Evolutionary conservation across 495 filamentous ascomycete genomes (phyloP).

Genomic region (Trichoderma virens): DNA sequence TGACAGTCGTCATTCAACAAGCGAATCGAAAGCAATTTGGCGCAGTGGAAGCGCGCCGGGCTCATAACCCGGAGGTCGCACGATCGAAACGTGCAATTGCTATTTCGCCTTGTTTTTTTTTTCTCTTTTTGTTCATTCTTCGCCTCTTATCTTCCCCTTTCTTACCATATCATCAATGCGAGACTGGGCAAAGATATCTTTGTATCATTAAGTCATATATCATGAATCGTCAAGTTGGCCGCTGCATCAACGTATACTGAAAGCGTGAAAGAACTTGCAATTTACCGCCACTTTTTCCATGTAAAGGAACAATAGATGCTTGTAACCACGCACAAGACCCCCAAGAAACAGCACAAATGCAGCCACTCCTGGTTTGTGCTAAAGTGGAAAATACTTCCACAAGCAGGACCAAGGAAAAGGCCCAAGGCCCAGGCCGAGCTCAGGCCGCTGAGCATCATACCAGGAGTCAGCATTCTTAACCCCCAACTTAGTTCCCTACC

Average conservation of each 20-base stretch:
- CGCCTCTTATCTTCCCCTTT: neutral
- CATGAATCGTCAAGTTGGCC: neutral
- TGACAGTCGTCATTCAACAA: neutral
- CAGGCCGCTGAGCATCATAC: neutral
- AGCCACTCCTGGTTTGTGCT: neutral
- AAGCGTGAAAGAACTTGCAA: too few relatives aligned
- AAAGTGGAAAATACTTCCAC: neutral
- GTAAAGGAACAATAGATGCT: neutral
- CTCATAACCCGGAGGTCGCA: constrained; percentile 9
- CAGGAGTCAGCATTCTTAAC: neutral
- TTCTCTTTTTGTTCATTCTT: neutral
- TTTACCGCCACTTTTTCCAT: neutral
- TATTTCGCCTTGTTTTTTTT: neutral
- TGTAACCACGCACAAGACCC: neutral
- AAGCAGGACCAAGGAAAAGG: neutral
- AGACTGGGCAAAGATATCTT: neutral
- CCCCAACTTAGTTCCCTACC: neutral
- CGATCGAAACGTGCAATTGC: constrained; percentile 9
- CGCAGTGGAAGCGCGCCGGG: constrained; percentile 9
- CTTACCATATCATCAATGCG: neutral
- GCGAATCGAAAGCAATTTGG: constrained; percentile 6
- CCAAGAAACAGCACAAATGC: neutral
- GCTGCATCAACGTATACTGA: too few relatives aligned
- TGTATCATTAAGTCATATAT: neutral
- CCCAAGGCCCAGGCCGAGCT: neutral